A percentile compares a stretch with the other conserved stretches of the same genome.
Evolutionary conservation across 768 basidiomycete species (phyloP).

Genomic region (Mycena capillaripes): DNA sequence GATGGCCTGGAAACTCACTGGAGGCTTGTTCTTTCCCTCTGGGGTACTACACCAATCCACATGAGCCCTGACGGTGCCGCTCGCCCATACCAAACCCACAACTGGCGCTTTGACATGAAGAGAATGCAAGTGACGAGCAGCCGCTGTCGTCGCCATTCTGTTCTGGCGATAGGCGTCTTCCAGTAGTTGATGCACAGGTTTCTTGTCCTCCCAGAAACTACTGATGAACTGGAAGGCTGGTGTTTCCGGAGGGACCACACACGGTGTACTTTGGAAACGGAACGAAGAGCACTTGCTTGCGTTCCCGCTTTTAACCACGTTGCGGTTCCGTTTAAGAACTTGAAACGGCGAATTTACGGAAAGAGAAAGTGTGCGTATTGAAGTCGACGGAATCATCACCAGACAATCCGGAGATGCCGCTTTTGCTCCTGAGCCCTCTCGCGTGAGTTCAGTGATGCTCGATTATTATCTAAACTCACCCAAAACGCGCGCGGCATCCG

Average conservation of each 20-base stretch:
- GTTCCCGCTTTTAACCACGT: constrained; percentile 51
- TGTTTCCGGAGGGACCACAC: constrained; percentile 59
- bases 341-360: constrained; percentile 63
- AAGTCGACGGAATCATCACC: constrained; percentile 58
- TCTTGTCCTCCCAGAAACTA: constrained; percentile 74
- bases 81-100: constrained; percentile 68
- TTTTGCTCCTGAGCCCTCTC: constrained; percentile 45
- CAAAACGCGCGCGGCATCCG: constrained; percentile 54
- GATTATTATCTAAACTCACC: constrained; percentile 34
- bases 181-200: constrained; percentile 61
- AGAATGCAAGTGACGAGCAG: constrained; percentile 64
- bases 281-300: constrained; percentile 61
- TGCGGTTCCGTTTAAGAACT: constrained; percentile 55
- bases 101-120: constrained; percentile 61
- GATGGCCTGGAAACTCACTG: constrained; percentile 46
- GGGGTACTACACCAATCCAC: constrained; percentile 64
- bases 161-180: constrained; percentile 72
- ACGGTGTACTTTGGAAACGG: constrained; percentile 65
- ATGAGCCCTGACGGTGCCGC: constrained; percentile 65
- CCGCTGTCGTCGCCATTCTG: constrained; percentile 66
- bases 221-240: constrained; percentile 68
- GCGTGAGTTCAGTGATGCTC: neutral
- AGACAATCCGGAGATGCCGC: constrained; percentile 63
- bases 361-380: constrained; percentile 57
- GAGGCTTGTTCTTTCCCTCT: constrained; percentile 44